Base-by-base conservation (phyloP, 1,139 yeast species). In the Debaryomycetaceae sp. region DNA sequence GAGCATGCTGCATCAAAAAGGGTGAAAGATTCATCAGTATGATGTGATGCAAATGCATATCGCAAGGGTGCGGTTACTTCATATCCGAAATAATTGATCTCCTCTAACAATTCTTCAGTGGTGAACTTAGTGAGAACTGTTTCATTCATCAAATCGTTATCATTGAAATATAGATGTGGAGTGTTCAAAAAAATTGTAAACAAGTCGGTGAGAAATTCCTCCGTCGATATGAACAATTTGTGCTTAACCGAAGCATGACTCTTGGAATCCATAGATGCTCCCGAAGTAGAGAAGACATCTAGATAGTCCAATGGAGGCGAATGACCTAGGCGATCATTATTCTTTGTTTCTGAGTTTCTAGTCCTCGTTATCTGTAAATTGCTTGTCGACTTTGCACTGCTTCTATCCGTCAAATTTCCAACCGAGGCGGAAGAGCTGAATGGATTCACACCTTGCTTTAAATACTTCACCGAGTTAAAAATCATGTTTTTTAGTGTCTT, bases 81-180 rank as follows among this genome's bases (percentile, higher is more conserved):
- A 23, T 55, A 54, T 5, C 65, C 58, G 46, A 62, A 67, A 30
- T 50, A 56, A 3, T 51, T 51, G 37, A 70, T 45, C 20, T 44
- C 50, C 5, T 42, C 36, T 24, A 56, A 42, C 11, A 41, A 11
- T 11, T 17, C 45, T 42, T 55, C 58, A 34, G 54, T 52, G 13
- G 43, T 45, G 8, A 48, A 46, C 1, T 42, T 34, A 23, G 54
- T 47, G n/a, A 56, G 44, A 33, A 55, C 54, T 4, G 45, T 38
- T 9, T 54, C 60, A 38, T 56, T 49, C 66, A 66, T 63, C 33
- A 65, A 49, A 5, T 49, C 45, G 13, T 43, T 27, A 42, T 68
- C 73, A 46, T 66, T 66, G 47, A 67, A 71, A 52, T 68, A 72
- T 22, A 65, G 52, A 22, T 66, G 65, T 1, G 77, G 75, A 1